Evolutionary conservation across 2,329 filamentous ascomycete species (phyloP).

Genomic region (Penicillium sp.): DNA sequence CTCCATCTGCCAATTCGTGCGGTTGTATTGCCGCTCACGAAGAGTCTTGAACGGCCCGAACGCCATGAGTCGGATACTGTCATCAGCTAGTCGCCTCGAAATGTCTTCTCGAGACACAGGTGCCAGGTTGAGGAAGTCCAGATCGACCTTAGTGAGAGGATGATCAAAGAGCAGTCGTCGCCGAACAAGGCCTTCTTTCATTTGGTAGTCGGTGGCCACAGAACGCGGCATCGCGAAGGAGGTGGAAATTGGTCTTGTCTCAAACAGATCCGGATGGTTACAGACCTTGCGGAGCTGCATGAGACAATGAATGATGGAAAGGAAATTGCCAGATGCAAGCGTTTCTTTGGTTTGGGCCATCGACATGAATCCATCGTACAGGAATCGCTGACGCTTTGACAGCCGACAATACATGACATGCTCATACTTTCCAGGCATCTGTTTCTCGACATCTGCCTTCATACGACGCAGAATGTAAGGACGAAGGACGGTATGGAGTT

Average conservation of each 20-base stretch:
- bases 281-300: slow-evolving; percentile 98
- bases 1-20: slow-evolving; percentile 55
- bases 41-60: slow-evolving; percentile 69
- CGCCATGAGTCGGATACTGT: slow-evolving; percentile 67
- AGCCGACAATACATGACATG: slow-evolving; percentile 94
- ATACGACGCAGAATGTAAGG: slow-evolving; percentile 87
- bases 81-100: slow-evolving; percentile 53
- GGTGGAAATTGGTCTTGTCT: slow-evolving; percentile 93
- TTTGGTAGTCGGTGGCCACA: slow-evolving; percentile 70
- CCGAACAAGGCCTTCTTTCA: slow-evolving; percentile 70
- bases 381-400: slow-evolving; percentile 89
- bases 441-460: slow-evolving; percentile 97
- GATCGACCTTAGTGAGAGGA: slow-evolving; percentile 64
- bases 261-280: slow-evolving; percentile 96
- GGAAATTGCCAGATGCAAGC: slow-evolving; percentile 87
- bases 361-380: slow-evolving; percentile 95
- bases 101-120: slow-evolving; percentile 69
- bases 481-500: slow-evolving; percentile 89
- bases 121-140: slow-evolving; percentile 77
- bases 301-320: slow-evolving; percentile 96
- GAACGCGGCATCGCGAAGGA: slow-evolving; percentile 90
- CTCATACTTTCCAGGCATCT: slow-evolving; percentile 98
- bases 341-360: slow-evolving; percentile 86
- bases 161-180: slow-evolving; percentile 63
- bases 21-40: slow-evolving; percentile 66